Evolutionary conservation across 805 yeast genomes (phyloP), one percentile per base, ranked within the genome.

Genomic region (Saccharomyces kudriavzevii): DNA sequence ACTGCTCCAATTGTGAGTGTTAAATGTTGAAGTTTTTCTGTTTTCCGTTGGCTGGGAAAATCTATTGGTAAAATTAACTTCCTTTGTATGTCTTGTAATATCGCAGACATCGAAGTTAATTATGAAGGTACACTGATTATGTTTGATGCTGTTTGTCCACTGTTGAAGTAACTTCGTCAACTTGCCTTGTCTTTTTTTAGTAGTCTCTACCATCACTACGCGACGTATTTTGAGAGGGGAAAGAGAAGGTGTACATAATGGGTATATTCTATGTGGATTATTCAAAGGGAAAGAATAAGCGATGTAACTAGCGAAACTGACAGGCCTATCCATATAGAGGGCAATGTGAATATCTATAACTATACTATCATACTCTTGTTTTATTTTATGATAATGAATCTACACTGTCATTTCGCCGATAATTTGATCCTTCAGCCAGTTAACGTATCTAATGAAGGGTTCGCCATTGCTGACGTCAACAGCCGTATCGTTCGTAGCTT

Each of bases 31-130:
- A 62, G 45, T 5, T 50, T 48, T 13, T 57, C 60, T 3, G 67
- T 57, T 17, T 48, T 52, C 31, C 56, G 54, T 45, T 70, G 74
- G 5, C 69, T 61, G 29, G 61, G 63, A 49, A 64, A 70, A 51
- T 70, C 74, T 6, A 70, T 61, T 22, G 74, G 73, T 26, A 65
- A 67, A 10, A 63, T 61, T 20, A 69, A 56, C 45, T 58, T 58
- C n/a, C 55, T 57, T 27, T 54, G 56, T 26, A 69, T 20, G 25
- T 66, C 68, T 45, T 65, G 62, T 17, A 70, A 43, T 30, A 67
- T 49, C 40, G 64, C 66, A 48, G 72, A 70, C 71, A 77, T 71
- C 40, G 57, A 30, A 30, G 35, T 30, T 30, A 13, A 13, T 14
- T 13, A 30, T 30, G n/a, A 30, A 8, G n/a, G 13, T 1, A 30